Percentiles rank a stretch among this genome's conserved stretches.
Conservation (phyloP, 1,139 yeast genomes). For the Kodamaea sp. region DNA sequence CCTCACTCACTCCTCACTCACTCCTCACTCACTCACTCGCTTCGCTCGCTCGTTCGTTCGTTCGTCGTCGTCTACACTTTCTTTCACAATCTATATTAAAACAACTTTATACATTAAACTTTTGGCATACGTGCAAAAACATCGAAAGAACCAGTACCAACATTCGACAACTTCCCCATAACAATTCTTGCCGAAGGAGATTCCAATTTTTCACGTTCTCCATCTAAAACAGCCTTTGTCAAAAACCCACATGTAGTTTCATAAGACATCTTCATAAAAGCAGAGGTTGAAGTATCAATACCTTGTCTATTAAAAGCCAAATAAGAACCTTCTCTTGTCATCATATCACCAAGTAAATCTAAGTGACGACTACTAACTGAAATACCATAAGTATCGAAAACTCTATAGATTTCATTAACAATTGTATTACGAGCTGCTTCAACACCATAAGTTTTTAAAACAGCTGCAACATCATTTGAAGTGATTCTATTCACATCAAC, state of each 20-base stretch:
- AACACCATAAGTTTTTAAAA: conserved; percentile 89
- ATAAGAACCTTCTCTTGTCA: conserved; percentile 98
- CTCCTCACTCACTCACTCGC: no score
- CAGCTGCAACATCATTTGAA: conserved; percentile 91
- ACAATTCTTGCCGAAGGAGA: conserved; percentile 96
- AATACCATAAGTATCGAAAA: conserved; percentile 95
- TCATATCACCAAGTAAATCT: conserved; percentile 96
- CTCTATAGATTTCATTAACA: conserved; percentile 93
- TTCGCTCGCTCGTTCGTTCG: no score
- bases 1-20: background rate
- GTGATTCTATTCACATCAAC: conserved; percentile 82
- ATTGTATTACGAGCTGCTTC: conserved; percentile 98
- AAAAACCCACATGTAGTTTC: conserved; percentile 98
- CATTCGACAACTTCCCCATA: conserved; percentile 83
- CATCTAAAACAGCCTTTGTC: conserved; percentile 92
- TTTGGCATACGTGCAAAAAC: conserved; percentile 65
- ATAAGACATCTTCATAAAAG: conserved; percentile 98
- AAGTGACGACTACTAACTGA: conserved; percentile 90
- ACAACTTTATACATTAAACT: conserved; percentile 8
- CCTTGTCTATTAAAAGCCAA: conserved; percentile 98
- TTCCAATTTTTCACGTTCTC: conserved; percentile 83
- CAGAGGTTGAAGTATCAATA: conserved; percentile 90
- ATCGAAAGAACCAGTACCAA: conserved; percentile 97
- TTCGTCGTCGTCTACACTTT: no score
- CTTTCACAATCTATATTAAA: conserved; percentile 1